Percentiles rank a stretch among this genome's conserved stretches.
These are phyloP conservation scores for Schizophyllum amplum DNA, from an alignment of 1,284 basidiomycete species.

Conservation along the genomic window DNA sequence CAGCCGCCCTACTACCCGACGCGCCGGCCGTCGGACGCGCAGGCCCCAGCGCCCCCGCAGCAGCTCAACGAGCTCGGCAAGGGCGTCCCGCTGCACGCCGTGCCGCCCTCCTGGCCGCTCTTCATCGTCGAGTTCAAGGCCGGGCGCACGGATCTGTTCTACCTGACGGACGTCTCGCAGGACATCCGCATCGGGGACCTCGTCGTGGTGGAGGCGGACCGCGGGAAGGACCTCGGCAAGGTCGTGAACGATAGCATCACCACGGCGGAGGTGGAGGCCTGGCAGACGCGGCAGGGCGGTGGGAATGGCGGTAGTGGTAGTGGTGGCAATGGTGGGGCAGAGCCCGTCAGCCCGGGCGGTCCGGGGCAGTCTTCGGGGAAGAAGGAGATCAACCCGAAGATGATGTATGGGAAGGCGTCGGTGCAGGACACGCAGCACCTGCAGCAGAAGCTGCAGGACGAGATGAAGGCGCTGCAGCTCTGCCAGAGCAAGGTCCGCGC, in stretches of 20 bases:
- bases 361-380: constrained; percentile 30
- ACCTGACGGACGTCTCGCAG: constrained; percentile 59
- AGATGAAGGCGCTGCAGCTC: constrained; percentile 85
- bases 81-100: constrained; percentile 78
- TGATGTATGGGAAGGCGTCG: constrained; percentile 91
- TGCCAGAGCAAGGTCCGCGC: constrained; percentile 88
- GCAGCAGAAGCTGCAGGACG: constrained; percentile 79
- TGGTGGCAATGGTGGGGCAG: constrained; percentile 15
- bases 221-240: constrained; percentile 89
- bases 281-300: constrained; percentile 32
- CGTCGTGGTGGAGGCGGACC: constrained; percentile 95
- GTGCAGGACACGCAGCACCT: constrained; percentile 79
- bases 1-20: constrained; percentile 25
- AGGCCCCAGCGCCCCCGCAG: constrained; percentile 23
- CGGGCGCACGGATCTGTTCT: constrained; percentile 91
- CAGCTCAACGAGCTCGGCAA: constrained; percentile 70
- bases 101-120: constrained; percentile 80
- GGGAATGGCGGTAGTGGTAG: constrained; percentile 21
- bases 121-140: constrained; percentile 98
- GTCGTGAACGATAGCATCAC: constrained; percentile 87
- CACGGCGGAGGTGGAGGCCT: constrained; percentile 56
- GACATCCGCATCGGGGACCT: constrained; percentile 80
- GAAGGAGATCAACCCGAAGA: constrained; percentile 94
- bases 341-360: constrained; percentile 51
- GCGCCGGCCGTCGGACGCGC: constrained; percentile 36